phyloP scores from a whole-genome alignment of 305 asterid species.

The Rubia peregrina region DNA sequence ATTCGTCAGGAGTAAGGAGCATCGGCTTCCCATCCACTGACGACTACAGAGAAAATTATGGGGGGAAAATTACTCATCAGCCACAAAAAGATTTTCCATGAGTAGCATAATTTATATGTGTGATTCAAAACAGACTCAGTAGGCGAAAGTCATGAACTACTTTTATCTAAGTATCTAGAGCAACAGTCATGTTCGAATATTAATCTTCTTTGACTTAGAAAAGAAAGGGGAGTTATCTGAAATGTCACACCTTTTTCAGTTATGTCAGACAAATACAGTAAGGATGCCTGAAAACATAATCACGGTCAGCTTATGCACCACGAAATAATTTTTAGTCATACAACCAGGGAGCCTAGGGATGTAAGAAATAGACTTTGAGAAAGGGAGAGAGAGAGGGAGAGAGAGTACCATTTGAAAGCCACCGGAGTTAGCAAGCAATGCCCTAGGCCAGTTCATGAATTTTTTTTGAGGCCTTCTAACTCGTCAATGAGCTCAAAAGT shows the following conservation, averaged over 20 bases:
- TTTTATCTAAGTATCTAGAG: not conserved
- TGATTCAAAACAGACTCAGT: not conserved
- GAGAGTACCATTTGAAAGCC: slow-evolving; percentile 88
- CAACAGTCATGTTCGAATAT: not conserved
- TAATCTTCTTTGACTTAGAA: not conserved
- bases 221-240: slow-evolving; percentile 49
- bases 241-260: slow-evolving; percentile 93
- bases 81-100: slow-evolving; percentile 1
- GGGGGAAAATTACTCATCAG: slow-evolving; percentile 14
- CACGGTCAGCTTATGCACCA: not conserved
- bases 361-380: not conserved
- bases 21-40: slow-evolving; percentile 98
- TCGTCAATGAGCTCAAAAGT: slow-evolving; percentile 95
- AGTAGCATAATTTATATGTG: not conserved
- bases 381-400: not conserved
- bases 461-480: slow-evolving; percentile 83
- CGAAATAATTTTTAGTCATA: not conserved
- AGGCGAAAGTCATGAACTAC: not conserved
- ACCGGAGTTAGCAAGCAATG: slow-evolving; percentile 92
- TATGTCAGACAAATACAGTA: slow-evolving; percentile 95
- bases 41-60: slow-evolving; percentile 53
- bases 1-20: slow-evolving; percentile 98
- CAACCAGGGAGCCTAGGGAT: not conserved
- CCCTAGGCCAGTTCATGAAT: slow-evolving; percentile 99
- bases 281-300: slow-evolving; percentile 60